Conservation (phyloP, 148 eudicot species). For the Pharnaceum exiguum region DNA sequence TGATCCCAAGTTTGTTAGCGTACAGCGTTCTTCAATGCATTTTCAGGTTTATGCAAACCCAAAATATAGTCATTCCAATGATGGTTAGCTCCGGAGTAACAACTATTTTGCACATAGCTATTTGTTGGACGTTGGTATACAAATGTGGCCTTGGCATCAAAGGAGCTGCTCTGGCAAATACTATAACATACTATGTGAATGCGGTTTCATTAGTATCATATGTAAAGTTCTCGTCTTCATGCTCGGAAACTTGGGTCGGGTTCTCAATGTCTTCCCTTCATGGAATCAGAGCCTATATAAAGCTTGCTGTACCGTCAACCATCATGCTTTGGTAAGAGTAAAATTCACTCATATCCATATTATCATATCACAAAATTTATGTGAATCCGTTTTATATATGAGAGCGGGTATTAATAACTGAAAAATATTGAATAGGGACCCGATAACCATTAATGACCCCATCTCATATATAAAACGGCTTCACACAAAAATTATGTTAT, state of each 20-base stretch:
- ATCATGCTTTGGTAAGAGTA: constrained; percentile 44
- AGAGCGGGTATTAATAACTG: too few relatives aligned
- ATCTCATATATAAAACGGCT: too few relatives aligned
- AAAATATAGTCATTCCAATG: constrained; percentile 59
- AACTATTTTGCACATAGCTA: constrained; percentile 32
- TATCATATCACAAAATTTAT: too few relatives aligned
- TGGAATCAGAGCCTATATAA: constrained; percentile 30
- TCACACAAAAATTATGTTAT: too few relatives aligned
- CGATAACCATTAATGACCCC: too few relatives aligned
- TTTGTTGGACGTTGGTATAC: constrained; percentile 53
- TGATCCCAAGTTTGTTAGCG: constrained; percentile 54
- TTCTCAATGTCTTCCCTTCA: constrained; percentile 42
- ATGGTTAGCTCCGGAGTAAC: constrained; percentile 48
- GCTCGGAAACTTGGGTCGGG: constrained; percentile 54
- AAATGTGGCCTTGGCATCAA: constrained; percentile 50
- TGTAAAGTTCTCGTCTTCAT: constrained; percentile 45
- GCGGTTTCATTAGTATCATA: constrained; percentile 32
- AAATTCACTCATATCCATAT: neutral
- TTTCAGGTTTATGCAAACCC: constrained; percentile 49
- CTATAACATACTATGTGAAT: constrained; percentile 53
- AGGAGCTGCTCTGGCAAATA: constrained; percentile 60
- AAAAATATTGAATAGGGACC: too few relatives aligned
- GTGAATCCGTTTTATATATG: too few relatives aligned
- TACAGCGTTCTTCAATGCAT: constrained; percentile 48
- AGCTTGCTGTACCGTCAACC: constrained; percentile 58